Percentiles rank a stretch among this genome's conserved stretches.
Evolutionary conservation across 495 filamentous ascomycete species (phyloP).

Genomic region (Penicillium ochrochloron): DNA sequence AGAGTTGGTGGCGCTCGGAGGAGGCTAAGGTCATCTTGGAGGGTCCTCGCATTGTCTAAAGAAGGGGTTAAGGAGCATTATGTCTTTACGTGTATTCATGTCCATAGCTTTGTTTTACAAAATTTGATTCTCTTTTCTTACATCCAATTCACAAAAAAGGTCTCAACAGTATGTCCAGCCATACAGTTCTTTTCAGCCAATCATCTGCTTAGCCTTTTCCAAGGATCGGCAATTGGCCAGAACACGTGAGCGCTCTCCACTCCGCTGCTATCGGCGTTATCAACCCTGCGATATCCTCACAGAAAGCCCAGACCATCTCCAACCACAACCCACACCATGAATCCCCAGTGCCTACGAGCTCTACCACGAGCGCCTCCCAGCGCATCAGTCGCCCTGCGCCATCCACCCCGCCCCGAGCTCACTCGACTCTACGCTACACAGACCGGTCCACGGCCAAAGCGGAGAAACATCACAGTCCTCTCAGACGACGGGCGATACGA

Average conservation of each 20-base stretch:
- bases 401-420: slow-evolving; percentile 29
- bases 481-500: slow-evolving; percentile 81
- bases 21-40: slow-evolving; percentile 71
- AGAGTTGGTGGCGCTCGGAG: slow-evolving; percentile 81
- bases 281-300: slow-evolving; percentile 11
- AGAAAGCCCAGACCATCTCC: slow-evolving; percentile 1
- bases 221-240: background rate
- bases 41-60: slow-evolving; percentile 45
- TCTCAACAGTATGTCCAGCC: background rate
- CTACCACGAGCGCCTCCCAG: slow-evolving; percentile 25
- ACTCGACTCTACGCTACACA: slow-evolving; percentile 59
- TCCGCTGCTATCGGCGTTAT: slow-evolving; percentile 26
- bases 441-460: slow-evolving; percentile 40
- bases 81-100: slow-evolving; percentile 32
- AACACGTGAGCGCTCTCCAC: slow-evolving; percentile 21
- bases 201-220: background rate
- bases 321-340: slow-evolving; percentile 24
- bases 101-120: slow-evolving; percentile 24
- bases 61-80: slow-evolving; percentile 6
- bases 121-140: slow-evolving; percentile 11
- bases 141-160: background rate
- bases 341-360: slow-evolving; percentile 22
- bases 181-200: background rate
- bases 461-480: slow-evolving; percentile 74
- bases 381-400: slow-evolving; percentile 19